Conservation (phyloP, 2,329 filamentous ascomycete species). For the Teratosphaeriaceae sp. region DNA sequence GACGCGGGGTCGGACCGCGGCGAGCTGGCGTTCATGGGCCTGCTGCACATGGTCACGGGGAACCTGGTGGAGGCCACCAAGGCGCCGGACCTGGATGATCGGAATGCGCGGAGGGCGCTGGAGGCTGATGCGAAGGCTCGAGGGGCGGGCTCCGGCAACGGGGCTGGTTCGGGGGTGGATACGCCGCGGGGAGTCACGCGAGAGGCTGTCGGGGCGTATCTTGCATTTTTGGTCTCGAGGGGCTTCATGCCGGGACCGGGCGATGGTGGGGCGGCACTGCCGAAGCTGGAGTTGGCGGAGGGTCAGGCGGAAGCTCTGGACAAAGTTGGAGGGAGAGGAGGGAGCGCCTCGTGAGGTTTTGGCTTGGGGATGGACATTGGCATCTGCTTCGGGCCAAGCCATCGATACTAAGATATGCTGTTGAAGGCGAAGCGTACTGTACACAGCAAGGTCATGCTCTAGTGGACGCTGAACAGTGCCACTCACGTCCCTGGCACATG, state of each 20-base stretch:
- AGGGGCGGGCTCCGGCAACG: slow-evolving; percentile 24
- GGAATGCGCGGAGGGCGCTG: slow-evolving; percentile 59
- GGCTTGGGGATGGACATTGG: neutral
- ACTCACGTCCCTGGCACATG: neutral
- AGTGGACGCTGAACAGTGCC: neutral
- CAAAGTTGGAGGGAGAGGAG: slow-evolving; percentile 49
- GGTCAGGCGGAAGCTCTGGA: slow-evolving; percentile 44
- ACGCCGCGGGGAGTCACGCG: slow-evolving; percentile 51
- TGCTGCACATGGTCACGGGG: slow-evolving; percentile 66
- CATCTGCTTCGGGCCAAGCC: too few relatives aligned
- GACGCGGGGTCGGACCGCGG: slow-evolving; percentile 53
- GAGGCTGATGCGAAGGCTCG: slow-evolving; percentile 51
- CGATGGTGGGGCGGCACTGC: slow-evolving; percentile 30
- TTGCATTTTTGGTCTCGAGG: slow-evolving; percentile 56
- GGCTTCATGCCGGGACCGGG: slow-evolving; percentile 53
- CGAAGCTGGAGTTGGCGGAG: slow-evolving; percentile 38
- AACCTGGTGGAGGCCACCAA: slow-evolving; percentile 64
- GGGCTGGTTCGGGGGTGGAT: slow-evolving; percentile 33
- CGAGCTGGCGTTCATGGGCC: slow-evolving; percentile 65
- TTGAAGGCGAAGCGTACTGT: neutral
- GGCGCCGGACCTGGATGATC: slow-evolving; percentile 68
- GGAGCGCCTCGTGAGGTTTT: slow-evolving; percentile 5
- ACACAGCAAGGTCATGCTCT: neutral
- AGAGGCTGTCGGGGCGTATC: slow-evolving; percentile 57
- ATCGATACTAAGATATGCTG: too few relatives aligned